Percentiles rank a stretch among this genome's conserved stretches.
phyloP scores from a whole-genome alignment of 176 grass and related monocot species.

The Hordeum marinum region DNA sequence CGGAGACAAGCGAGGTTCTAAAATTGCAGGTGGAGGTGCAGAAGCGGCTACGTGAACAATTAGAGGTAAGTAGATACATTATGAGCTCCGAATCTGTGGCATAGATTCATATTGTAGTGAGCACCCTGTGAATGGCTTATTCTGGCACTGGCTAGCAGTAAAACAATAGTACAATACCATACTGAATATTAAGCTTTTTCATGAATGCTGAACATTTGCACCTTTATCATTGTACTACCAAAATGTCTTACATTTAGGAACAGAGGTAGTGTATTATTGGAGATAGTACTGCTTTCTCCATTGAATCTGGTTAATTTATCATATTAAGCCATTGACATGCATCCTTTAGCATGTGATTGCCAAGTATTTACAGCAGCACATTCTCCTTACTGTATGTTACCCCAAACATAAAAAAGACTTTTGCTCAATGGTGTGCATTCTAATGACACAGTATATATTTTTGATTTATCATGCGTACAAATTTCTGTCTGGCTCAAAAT shows the following conservation, averaged over 20 bases:
- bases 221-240: too few species aligned
- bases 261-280: not conserved
- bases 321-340: too few species aligned
- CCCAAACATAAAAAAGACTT: not conserved
- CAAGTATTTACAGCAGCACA: not conserved
- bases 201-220: not conserved
- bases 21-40: slow-evolving; percentile 78
- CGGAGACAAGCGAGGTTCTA: slow-evolving; percentile 45
- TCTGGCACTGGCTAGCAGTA: not conserved
- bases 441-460: not conserved
- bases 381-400: not conserved
- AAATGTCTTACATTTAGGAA: too few species aligned
- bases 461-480: not conserved
- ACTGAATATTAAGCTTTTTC: not conserved
- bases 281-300: not conserved
- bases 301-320: not conserved
- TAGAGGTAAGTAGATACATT: slow-evolving; percentile 41
- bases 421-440: not conserved
- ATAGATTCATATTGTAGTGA: not conserved
- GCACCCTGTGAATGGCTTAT: too few species aligned
- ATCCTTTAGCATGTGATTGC: not conserved
- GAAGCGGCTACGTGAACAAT: slow-evolving; percentile 56
- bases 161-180: not conserved
- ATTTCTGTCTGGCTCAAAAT: not conserved
- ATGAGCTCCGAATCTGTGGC: not conserved